Evolutionary conservation across 345 rosid genomes (phyloP).

Genomic region (Reutealis trisperma): DNA sequence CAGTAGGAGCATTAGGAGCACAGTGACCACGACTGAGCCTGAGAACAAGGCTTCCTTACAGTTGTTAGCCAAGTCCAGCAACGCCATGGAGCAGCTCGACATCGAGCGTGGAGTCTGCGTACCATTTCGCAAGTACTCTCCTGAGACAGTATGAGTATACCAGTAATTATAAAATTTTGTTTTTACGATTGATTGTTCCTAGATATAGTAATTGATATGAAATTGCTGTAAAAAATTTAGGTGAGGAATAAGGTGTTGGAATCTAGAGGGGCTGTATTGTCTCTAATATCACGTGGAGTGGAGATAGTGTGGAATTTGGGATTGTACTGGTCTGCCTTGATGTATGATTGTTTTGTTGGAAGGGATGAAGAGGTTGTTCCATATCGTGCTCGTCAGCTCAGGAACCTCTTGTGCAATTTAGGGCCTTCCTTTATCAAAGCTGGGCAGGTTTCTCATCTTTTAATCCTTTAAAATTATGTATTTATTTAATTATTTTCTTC

Average conservation of each 20-base stretch:
- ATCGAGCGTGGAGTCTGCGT: conserved; percentile 97
- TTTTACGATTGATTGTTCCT: neutral
- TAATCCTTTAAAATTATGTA: neutral
- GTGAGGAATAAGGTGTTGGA: conserved; percentile 85
- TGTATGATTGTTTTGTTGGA: conserved; percentile 83
- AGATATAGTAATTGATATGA: conserved; percentile 2
- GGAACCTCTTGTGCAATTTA: conserved; percentile 87
- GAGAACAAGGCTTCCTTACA: neutral
- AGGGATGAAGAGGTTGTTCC: conserved; percentile 93
- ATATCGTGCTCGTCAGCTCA: conserved; percentile 85
- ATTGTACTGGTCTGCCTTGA: conserved; percentile 78
- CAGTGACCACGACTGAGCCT: neutral
- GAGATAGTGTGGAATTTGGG: conserved; percentile 96
- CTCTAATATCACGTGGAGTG: conserved; percentile 72
- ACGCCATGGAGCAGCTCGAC: conserved; percentile 84
- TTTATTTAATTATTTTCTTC: neutral
- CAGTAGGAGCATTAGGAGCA: conserved; percentile 1
- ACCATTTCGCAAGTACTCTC: conserved; percentile 96
- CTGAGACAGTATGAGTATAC: conserved; percentile 69
- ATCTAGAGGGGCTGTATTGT: conserved; percentile 65
- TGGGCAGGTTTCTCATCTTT: conserved; percentile 65
- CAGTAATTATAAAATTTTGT: conserved; percentile 8
- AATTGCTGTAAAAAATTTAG: conserved; percentile 34
- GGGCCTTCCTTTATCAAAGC: conserved; percentile 99
- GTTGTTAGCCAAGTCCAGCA: conserved; percentile 39